Evolutionary conservation across 2,329 filamentous ascomycete genomes (phyloP).

Genomic region (Plectosphaerella cucumerina): DNA sequence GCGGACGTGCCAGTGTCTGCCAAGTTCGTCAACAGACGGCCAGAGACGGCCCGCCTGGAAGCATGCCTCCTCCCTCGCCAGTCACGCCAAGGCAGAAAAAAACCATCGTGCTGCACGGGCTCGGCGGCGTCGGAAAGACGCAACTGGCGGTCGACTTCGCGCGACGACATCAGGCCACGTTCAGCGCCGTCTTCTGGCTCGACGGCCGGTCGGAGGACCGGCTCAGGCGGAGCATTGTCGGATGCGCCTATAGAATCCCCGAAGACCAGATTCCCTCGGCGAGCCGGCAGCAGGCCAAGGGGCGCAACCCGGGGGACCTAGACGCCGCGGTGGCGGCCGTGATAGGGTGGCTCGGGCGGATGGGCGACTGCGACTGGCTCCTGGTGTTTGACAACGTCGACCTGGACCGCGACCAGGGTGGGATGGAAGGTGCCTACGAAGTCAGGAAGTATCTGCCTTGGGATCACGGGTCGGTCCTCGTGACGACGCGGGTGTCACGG

Average conservation of each 20-base stretch:
- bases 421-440: constrained; percentile 13
- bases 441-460: constrained; percentile 16
- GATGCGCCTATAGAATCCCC: constrained; percentile 14
- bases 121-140: constrained; percentile 8
- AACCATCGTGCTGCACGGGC: background rate
- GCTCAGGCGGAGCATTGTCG: constrained; percentile 21
- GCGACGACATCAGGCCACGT: constrained; percentile 13
- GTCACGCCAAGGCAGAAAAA: background rate
- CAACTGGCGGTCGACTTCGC: constrained; percentile 3
- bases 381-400: constrained; percentile 30
- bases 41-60: constrained; percentile 12
- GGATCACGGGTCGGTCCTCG: constrained; percentile 20
- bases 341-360: constrained; percentile 19
- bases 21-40: constrained; percentile 14
- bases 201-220: constrained; percentile 22
- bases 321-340: constrained; percentile 15
- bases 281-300: constrained; percentile 7
- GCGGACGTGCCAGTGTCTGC: constrained; percentile 13
- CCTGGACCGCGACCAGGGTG: constrained; percentile 13
- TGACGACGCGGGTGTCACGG: constrained; percentile 19
- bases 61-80: constrained; percentile 10
- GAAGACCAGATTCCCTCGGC: constrained; percentile 12
- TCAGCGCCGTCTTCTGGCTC: constrained; percentile 26
- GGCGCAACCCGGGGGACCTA: constrained; percentile 12
- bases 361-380: constrained; percentile 24